Evolutionary conservation across 1,284 basidiomycete species (phyloP), one percentile per base, ranked within the genome.

Genomic region (Papiliotrema terrestris): DNA sequence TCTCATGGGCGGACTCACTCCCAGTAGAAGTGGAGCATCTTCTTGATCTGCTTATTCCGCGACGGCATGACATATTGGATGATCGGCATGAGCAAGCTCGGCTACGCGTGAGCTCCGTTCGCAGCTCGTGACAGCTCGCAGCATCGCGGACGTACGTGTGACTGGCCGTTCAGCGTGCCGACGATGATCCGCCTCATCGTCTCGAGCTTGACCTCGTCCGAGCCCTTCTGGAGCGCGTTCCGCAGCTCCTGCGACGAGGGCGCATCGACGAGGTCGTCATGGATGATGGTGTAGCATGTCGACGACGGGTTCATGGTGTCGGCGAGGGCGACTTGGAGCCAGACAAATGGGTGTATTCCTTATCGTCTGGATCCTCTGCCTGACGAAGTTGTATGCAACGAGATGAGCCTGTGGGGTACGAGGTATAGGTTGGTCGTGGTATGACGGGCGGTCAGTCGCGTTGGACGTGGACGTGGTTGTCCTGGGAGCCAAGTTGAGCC

Each of bases 21-120:
- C 95, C 94, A 98, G 78, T 98, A 98, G 77, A 98, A 98, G 78
- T 98, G 93, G 39, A 98, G 82, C 71, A 98, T 81, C 82, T 98
- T 99, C 84, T 98, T 99, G 73, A 99, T 85, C 66, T 90, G 87
- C 81, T 99, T 98, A 81, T 90, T 94, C 73, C 87, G 86, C 59
- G 88, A 91, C 23, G 96, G 96, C 81, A 98, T 82, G 53, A 94
- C 88, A 80, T 87, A 98, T 83, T 99, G 96, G 67, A 99, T 98
- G 77, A 98, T 89, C 19, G 94, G 92, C 95, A 98, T 98, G 77
- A 98, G 84, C 51, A 98, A 78, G 48, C 84, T 80, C 20, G 93
- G 91, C 88, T 96, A 76, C 39, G 11, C 2, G 20, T n/a, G 13
- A 29, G 3, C 38, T 58, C 49, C 55, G 29, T 38, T 26, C 37